Evolutionary conservation across 352 stramenopile species (phyloP).

Genomic region (Paralagenidium karlingii): DNA sequence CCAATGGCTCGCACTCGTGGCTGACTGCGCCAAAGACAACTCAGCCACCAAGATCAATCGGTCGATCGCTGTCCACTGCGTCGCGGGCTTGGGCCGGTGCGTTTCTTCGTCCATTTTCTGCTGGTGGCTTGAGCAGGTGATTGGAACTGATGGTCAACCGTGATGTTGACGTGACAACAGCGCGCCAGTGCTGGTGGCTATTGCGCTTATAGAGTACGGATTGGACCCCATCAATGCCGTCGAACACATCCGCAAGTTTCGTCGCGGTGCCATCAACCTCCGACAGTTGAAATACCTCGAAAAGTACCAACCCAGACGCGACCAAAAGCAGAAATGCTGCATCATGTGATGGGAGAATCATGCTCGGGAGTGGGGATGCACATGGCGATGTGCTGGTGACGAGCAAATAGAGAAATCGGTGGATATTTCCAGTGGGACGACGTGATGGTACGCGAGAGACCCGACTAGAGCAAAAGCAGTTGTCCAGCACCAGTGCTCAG

Average conservation of each 20-base stretch:
- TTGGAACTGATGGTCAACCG: no score
- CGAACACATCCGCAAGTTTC: slow-evolving; percentile 92
- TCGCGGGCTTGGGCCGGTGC: slow-evolving; percentile 91
- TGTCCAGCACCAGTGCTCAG: no score
- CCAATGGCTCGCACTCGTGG: slow-evolving; percentile 91
- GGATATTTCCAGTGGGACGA: no score
- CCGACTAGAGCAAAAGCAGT: no score
- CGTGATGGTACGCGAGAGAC: no score
- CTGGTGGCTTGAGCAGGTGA: not conserved
- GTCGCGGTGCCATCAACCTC: slow-evolving; percentile 95
- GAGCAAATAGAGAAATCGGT: no score
- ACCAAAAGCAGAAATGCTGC: slow-evolving; percentile 63
- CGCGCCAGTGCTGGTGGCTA: slow-evolving; percentile 94
- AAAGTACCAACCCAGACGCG: slow-evolving; percentile 82
- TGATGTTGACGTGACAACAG: slow-evolving; percentile 11
- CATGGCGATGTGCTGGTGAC: no score
- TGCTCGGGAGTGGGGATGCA: no score
- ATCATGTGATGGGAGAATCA: slow-evolving; percentile 82
- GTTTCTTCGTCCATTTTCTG: slow-evolving; percentile 6
- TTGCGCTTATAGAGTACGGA: slow-evolving; percentile 95
- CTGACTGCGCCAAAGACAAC: slow-evolving; percentile 89
- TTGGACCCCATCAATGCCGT: slow-evolving; percentile 95
- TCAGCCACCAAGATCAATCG: slow-evolving; percentile 45
- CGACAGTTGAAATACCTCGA: slow-evolving; percentile 97
- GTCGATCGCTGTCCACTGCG: slow-evolving; percentile 96